Evolutionary conservation across 1,139 yeast genomes (phyloP), one percentile per base, ranked within the genome.

Genomic region (Hansenula lynferdii): DNA sequence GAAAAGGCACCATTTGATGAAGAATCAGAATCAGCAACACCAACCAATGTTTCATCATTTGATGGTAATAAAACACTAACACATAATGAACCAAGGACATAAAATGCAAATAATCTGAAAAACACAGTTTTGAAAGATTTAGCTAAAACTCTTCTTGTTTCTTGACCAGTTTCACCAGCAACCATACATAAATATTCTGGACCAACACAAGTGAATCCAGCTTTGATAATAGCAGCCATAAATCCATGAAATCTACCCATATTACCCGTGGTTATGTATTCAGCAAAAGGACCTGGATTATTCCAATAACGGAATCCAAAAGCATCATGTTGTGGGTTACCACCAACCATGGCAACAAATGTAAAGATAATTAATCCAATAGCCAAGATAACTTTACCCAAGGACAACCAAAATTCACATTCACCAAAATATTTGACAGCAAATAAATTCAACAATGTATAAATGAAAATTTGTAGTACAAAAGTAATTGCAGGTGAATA

Each of bases 281-380:
- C 63, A 20, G 61, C 63, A 51, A 79, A 77, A 0, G 81, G 75
- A 30, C 75, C 73, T 14, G 79, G 80, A 39, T 71, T 53, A 40
- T 70, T 69, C 86, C 87, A 81, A 58, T 74, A 80, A 40, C 79
- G 69, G 66, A 81, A 81, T 2, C 89, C 89, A 52, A 77, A 72
- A 7, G 76, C 76, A 54, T 80, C 82, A 43, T 69, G 75, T 39
- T 67, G 56, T 26, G 89, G 87, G 56, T 84, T 85, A 26, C 95
- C 95, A 28, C 95, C 95, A 53, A 81, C 79, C 87, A 85, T 84
- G 20, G 86, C 71, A 43, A 85, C 60, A 46, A 85, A 75, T 0
- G 90, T 80, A 62, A 85, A 80, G 31, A 82, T 57, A 41, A 85
- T 73, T 39, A 85, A 70, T 1, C 92, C 95, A 33, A 81, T 57